Conservation (phyloP, 768 basidiomycete species). For the Harrya chromipes region DNA sequence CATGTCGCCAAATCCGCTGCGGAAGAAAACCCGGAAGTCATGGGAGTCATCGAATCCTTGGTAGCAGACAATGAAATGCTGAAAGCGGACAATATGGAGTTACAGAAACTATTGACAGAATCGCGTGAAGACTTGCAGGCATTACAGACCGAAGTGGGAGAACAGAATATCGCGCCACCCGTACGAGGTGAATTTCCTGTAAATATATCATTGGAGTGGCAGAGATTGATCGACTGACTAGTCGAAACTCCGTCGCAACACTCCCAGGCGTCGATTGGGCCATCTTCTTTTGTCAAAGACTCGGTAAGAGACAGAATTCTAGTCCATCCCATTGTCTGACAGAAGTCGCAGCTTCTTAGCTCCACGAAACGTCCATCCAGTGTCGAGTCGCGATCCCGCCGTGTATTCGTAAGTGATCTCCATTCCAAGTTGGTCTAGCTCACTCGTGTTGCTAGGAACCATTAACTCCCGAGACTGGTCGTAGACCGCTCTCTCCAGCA, state of each 20-base stretch:
- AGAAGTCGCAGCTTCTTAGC: constrained; percentile 21
- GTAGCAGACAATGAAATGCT: constrained; percentile 82
- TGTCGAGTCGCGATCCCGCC: constrained; percentile 31
- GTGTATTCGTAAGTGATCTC: constrained; percentile 32
- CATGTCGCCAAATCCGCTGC: constrained; percentile 36
- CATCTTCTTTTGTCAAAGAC: constrained; percentile 43
- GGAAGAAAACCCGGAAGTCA: constrained; percentile 56
- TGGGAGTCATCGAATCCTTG: constrained; percentile 73
- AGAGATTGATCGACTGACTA: constrained; percentile 13
- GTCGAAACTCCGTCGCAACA: constrained; percentile 37
- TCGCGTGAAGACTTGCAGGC: constrained; percentile 71
- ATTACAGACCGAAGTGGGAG: constrained; percentile 73
- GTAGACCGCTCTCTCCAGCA: constrained; percentile 41
- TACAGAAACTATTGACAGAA: constrained; percentile 70
- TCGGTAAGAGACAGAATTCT: constrained; percentile 37
- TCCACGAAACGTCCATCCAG: constrained; percentile 34
- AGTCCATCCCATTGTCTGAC: constrained; percentile 26
- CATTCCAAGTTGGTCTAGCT: constrained; percentile 3
- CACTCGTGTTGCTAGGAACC: constrained; percentile 35
- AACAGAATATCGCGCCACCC: constrained; percentile 52
- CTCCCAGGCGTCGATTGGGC: constrained; percentile 42
- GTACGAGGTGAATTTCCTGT: constrained; percentile 38
- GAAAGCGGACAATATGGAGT: constrained; percentile 77
- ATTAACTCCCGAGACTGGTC: constrained; percentile 44
- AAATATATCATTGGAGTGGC: not conserved